Percentiles rank a stretch among this genome's conserved stretches.
phyloP scores from a whole-genome alignment of 1,284 basidiomycete genomes.

The Coniferiporia weirii region DNA sequence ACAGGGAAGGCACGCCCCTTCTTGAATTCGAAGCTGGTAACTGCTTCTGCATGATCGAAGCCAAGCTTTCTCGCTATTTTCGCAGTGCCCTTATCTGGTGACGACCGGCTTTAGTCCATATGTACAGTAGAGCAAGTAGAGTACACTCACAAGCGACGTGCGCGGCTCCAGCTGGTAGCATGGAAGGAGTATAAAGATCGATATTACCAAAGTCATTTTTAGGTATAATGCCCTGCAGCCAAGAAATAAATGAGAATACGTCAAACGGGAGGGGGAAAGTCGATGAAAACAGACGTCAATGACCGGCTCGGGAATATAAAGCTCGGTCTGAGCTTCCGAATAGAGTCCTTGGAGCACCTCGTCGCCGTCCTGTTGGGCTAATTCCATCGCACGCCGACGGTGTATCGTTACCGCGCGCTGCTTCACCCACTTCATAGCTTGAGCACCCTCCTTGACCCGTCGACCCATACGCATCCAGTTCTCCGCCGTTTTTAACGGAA shows the following conservation, averaged over 20 bases:
- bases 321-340: conserved; percentile 80
- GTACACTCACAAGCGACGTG: conserved; percentile 79
- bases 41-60: conserved; percentile 91
- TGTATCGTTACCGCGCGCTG: conserved; percentile 80
- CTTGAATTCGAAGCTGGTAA: conserved; percentile 94
- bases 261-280: conserved; percentile 3
- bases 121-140: conserved; percentile 16
- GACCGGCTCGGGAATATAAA: conserved; percentile 77
- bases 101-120: conserved; percentile 5
- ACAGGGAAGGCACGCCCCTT: conserved; percentile 84
- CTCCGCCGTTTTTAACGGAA: conserved; percentile 84
- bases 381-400: conserved; percentile 79
- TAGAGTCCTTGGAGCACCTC: conserved; percentile 87
- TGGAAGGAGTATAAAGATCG: conserved; percentile 91
- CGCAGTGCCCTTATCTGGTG: conserved; percentile 75
- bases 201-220: conserved; percentile 98
- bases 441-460: conserved; percentile 65
- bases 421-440: conserved; percentile 90
- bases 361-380: conserved; percentile 48
- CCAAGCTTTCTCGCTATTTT: conserved; percentile 87
- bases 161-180: conserved; percentile 86
- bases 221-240: conserved; percentile 77
- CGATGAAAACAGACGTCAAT: conserved; percentile 55
- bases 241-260: conserved; percentile 19
- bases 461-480: conserved; percentile 93